phyloP scores from a whole-genome alignment of 257 asterid genomes.

The Ophiorrhiza pumila region DNA sequence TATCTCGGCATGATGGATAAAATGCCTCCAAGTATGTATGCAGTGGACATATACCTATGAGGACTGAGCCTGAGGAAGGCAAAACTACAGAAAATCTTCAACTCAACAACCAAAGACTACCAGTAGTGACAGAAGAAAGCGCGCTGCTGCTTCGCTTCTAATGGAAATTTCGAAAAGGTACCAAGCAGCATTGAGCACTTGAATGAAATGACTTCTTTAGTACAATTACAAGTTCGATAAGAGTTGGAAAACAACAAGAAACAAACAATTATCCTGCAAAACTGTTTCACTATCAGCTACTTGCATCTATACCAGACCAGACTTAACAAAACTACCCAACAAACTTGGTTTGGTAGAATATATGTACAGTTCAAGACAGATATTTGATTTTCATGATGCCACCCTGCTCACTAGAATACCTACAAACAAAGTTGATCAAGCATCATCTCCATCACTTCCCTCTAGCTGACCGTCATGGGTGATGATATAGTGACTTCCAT shows the following conservation, averaged over 20 bases:
- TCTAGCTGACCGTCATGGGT: conserved; percentile 37
- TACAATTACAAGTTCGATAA: background rate
- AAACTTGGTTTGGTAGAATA: background rate
- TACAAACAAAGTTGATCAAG: conserved; percentile 18
- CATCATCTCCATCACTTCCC: conserved; percentile 56
- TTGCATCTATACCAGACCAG: conserved; percentile 8
- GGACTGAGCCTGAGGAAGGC: too few species aligned
- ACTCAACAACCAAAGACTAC: too few species aligned
- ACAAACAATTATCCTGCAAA: conserved; percentile 24
- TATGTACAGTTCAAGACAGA: conserved; percentile 16
- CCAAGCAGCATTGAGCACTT: conserved; percentile 2
- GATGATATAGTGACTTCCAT: conserved; percentile 52
- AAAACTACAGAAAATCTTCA: too few species aligned
- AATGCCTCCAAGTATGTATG: too few species aligned
- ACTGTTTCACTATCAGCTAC: conserved; percentile 12
- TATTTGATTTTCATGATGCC: conserved; percentile 15
- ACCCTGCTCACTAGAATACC: conserved; percentile 1
- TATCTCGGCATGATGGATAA: too few species aligned
- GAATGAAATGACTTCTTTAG: background rate
- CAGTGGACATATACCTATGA: too few species aligned
- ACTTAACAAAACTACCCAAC: background rate
- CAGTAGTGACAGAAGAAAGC: too few species aligned
- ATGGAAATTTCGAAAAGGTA: too few species aligned
- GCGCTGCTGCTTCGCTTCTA: too few species aligned
- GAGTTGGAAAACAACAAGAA: background rate